phyloP scores from a whole-genome alignment of 2,329 filamentous ascomycete genomes.

The Botrytis aclada region DNA sequence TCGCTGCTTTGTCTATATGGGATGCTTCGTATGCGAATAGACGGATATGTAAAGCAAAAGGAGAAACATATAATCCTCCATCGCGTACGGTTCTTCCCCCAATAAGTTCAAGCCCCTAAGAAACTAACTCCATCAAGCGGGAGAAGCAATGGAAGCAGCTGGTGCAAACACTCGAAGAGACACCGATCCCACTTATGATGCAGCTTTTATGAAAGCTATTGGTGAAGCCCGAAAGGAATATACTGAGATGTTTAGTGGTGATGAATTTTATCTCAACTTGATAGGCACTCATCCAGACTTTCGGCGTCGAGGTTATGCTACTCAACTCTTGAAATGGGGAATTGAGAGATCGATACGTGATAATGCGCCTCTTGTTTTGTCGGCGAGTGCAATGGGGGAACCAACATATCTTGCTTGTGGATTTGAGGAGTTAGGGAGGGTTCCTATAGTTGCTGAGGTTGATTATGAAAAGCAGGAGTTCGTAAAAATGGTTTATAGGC shows the following conservation, averaged over 20 bases:
- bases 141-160: neutral
- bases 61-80: neutral
- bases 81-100: neutral
- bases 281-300: conserved; percentile 6
- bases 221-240: neutral
- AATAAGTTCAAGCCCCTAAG: neutral
- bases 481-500: neutral
- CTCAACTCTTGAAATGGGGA: conserved; percentile 1
- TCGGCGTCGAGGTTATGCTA: conserved; percentile 8
- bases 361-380: neutral
- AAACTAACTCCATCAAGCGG: neutral
- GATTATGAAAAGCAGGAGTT: neutral
- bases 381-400: neutral
- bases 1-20: conserved; percentile 6
- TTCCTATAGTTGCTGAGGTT: neutral
- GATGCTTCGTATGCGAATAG: conserved; percentile 4
- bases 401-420: neutral
- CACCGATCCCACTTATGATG: neutral
- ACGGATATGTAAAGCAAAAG: neutral
- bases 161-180: neutral
- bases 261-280: neutral
- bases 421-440: neutral
- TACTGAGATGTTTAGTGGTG: neutral
- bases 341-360: conserved; percentile 11
- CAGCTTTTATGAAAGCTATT: neutral